phyloP scores from a whole-genome alignment of 2,329 filamentous ascomycete species.

The Ophiocordyceps sinensis region DNA sequence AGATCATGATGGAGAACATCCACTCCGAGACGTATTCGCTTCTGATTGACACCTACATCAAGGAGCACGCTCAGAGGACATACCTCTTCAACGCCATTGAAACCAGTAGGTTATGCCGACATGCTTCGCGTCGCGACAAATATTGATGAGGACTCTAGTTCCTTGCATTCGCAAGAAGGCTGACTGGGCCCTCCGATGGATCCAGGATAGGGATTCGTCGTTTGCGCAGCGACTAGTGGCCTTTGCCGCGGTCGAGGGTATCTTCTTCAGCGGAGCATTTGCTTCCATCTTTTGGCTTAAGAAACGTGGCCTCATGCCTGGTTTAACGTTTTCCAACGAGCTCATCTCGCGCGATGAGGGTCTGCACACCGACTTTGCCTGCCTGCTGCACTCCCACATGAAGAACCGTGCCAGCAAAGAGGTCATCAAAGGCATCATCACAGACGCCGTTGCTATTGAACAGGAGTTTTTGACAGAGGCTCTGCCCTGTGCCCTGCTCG shows the following conservation, averaged over 20 bases:
- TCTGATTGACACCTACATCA: conserved; percentile 98
- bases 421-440: conserved; percentile 75
- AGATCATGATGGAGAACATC: conserved; percentile 99
- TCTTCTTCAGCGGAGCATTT: conserved; percentile 98
- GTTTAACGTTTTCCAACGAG: conserved; percentile 98
- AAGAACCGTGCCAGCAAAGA: conserved; percentile 79
- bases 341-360: conserved; percentile 99
- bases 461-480: conserved; percentile 97
- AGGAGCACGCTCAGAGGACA: conserved; percentile 83
- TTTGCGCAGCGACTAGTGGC: conserved; percentile 93
- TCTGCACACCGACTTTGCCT: conserved; percentile 98
- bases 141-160: conserved; percentile 33
- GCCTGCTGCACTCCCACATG: conserved; percentile 92
- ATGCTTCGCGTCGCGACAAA: conserved; percentile 2
- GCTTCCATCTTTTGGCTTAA: conserved; percentile 99
- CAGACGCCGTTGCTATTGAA: conserved; percentile 86
- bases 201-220: conserved; percentile 80
- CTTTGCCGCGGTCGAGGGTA: conserved; percentile 95
- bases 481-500: conserved; percentile 79
- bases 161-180: conserved; percentile 98
- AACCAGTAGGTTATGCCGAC: conserved; percentile 51
- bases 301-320: conserved; percentile 98
- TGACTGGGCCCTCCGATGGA: conserved; percentile 94
- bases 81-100: conserved; percentile 99
- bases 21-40: conserved; percentile 99